Evolutionary conservation across 2,329 filamentous ascomycete species (phyloP), one percentile per base, ranked within the genome.

Genomic region (Fusarium caatingaense): DNA sequence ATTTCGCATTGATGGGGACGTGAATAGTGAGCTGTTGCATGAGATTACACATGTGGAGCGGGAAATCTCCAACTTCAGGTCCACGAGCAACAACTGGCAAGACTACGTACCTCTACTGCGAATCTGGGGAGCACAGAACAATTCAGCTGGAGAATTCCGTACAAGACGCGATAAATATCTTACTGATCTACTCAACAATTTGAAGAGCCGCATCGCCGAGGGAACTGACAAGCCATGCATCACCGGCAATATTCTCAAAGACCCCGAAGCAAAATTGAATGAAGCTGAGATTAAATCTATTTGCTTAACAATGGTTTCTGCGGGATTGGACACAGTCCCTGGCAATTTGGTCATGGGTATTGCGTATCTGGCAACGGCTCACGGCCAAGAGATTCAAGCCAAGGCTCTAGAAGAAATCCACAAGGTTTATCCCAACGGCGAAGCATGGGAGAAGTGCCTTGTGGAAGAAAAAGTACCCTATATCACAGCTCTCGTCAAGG

Each of bases 11-110:
- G 85, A 90, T 57, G 92, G 91, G 0, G 88, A 90, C 67, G 86
- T 92, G 47, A 84, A 93, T 61, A 87, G 91, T 67, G 82, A 86
- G 41, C 82, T 94, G 10, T 83, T 95, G 8, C 83, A 87, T 21
- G 93, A 95, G 76, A 94, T 96, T 60, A 88, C 89, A 0, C 84
- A 89, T 48, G 92, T 95, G 5, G 93, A 95, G 78, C 86, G 92
- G 30, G 89, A 89, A 8, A 89, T 96, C 25, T 91, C 89, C 56
- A 92, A 92, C 72, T 91, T 94, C 76, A 83, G 93, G 49, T 92
- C 88, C 27, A 95, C 92, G 1, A 93, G 90, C 73, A 93, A 94
- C 76, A 95, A 95, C 77, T 93, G 91, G 88, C 91, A 93, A 74
- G 93, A 96, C 74, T 95, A 95, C 71, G 88, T 96, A n/a, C 92